Percentiles rank a stretch among this genome's conserved stretches.
Conservation (phyloP, 2,329 filamentous ascomycete genomes). For the Ambrosiella xylebori region DNA sequence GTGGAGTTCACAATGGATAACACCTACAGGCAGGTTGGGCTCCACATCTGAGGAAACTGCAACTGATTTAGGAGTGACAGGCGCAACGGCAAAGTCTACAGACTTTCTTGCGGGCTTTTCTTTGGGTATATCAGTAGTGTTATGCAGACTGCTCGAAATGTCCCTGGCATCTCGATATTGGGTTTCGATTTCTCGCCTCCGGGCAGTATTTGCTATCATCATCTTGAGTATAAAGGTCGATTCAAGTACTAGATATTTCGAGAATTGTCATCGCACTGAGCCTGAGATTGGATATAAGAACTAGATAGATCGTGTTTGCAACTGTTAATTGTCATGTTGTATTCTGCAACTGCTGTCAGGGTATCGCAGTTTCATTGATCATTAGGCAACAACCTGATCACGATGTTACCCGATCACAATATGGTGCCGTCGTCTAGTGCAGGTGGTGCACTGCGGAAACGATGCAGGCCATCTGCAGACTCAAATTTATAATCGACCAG, state of each 20-base stretch:
- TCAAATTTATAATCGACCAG: neutral
- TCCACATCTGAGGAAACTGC: neutral
- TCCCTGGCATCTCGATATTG: neutral
- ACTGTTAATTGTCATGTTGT: no score
- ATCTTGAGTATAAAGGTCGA: neutral
- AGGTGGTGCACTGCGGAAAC: neutral
- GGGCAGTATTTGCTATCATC: neutral
- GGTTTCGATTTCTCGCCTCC: neutral
- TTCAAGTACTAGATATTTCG: no score
- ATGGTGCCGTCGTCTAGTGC: neutral
- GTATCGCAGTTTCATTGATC: no score
- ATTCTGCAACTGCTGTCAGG: no score
- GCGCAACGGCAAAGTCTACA: neutral
- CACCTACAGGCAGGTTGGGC: neutral
- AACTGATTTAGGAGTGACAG: neutral
- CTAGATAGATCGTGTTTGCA: no score
- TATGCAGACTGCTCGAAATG: neutral
- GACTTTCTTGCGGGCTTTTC: neutral
- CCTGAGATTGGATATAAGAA: no score
- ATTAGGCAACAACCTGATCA: neutral
- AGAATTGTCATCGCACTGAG: no score
- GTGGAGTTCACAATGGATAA: neutral
- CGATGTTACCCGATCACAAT: neutral
- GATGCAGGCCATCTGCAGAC: neutral
- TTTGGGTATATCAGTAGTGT: neutral